A percentile compares a stretch with the other conserved stretches of the same genome.
Evolutionary conservation across 2,329 filamentous ascomycete genomes (phyloP).

Genomic region (Corynespora cassiicola): DNA sequence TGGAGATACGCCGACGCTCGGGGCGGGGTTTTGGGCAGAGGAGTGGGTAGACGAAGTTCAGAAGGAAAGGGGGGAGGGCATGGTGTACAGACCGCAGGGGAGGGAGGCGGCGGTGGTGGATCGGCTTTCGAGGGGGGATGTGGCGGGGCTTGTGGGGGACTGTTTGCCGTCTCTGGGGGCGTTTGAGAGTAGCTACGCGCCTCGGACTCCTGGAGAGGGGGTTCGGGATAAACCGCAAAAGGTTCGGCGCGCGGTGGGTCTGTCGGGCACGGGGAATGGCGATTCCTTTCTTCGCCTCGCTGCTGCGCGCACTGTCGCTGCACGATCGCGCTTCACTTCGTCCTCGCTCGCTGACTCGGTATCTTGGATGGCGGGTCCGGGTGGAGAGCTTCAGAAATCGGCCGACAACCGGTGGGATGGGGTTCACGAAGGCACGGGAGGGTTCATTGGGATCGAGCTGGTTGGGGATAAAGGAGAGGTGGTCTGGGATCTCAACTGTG

Average conservation of each 20-base stretch:
- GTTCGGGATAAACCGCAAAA: constrained; percentile 1
- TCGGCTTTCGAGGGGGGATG: constrained; percentile 37
- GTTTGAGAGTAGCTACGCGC: no score
- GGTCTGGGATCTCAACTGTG: constrained; percentile 82
- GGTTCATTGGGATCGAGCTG: constrained; percentile 82
- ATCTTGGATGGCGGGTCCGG: constrained; percentile 69
- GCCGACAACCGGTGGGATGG: constrained; percentile 75
- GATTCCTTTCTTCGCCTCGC: constrained; percentile 81
- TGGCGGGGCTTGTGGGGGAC: constrained; percentile 62
- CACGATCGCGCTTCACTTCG: constrained; percentile 71
- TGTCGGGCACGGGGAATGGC: constrained; percentile 86
- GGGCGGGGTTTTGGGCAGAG: constrained; percentile 90
- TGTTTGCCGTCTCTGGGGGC: constrained; percentile 62
- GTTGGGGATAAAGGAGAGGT: constrained; percentile 62
- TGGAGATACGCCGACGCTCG: constrained; percentile 83
- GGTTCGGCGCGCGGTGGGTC: constrained; percentile 56
- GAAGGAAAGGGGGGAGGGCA: constrained; percentile 17
- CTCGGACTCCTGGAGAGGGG: no score
- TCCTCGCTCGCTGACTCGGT: constrained; percentile 65
- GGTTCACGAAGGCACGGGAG: constrained; percentile 81
- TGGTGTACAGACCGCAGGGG: constrained; percentile 24
- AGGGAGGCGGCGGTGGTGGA: constrained; percentile 24
- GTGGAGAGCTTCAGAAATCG: constrained; percentile 75
- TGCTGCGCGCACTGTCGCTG: constrained; percentile 74
- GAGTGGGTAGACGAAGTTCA: constrained; percentile 68